phyloP scores from a whole-genome alignment of 1,284 basidiomycete genomes.

The Leccinum pachyderme region DNA sequence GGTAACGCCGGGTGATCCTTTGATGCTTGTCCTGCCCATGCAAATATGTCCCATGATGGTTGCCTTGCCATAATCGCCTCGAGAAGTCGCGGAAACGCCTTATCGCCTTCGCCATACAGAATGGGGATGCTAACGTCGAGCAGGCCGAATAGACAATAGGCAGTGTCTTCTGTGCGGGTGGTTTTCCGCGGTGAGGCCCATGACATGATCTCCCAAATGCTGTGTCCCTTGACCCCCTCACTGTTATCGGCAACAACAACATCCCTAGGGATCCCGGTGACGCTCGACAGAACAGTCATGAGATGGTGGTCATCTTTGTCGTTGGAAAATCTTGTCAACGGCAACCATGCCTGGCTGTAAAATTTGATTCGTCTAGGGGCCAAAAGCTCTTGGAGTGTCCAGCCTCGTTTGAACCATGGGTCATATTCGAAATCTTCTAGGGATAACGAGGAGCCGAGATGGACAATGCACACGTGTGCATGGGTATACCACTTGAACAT shows the following conservation, averaged over 20 bases:
- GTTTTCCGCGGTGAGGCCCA: slow-evolving; percentile 28
- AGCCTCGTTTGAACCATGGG: slow-evolving; percentile 28
- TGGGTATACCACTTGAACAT: slow-evolving; percentile 4
- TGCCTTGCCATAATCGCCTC: slow-evolving; percentile 15
- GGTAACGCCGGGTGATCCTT: not conserved
- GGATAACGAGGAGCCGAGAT: slow-evolving; percentile 20
- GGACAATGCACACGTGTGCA: slow-evolving; percentile 27
- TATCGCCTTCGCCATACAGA: slow-evolving; percentile 26
- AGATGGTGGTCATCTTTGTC: slow-evolving; percentile 19
- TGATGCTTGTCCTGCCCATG: not conserved
- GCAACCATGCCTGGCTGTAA: slow-evolving; percentile 22
- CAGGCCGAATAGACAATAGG: slow-evolving; percentile 25
- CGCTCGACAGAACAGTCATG: slow-evolving; percentile 12
- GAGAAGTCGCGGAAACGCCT: slow-evolving; percentile 23
- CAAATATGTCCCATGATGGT: slow-evolving; percentile 2
- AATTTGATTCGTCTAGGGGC: slow-evolving; percentile 28
- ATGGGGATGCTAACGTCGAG: slow-evolving; percentile 15
- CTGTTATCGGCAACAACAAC: slow-evolving; percentile 23
- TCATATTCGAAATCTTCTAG: slow-evolving; percentile 18
- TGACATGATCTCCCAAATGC: slow-evolving; percentile 27
- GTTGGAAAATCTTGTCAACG: slow-evolving; percentile 17
- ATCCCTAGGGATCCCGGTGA: slow-evolving; percentile 21
- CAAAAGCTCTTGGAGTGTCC: slow-evolving; percentile 30
- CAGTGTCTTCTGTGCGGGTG: slow-evolving; percentile 21
- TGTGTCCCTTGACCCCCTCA: slow-evolving; percentile 13